phyloP scores from a whole-genome alignment of 768 basidiomycete genomes.

The Filobasidium floriforme region DNA sequence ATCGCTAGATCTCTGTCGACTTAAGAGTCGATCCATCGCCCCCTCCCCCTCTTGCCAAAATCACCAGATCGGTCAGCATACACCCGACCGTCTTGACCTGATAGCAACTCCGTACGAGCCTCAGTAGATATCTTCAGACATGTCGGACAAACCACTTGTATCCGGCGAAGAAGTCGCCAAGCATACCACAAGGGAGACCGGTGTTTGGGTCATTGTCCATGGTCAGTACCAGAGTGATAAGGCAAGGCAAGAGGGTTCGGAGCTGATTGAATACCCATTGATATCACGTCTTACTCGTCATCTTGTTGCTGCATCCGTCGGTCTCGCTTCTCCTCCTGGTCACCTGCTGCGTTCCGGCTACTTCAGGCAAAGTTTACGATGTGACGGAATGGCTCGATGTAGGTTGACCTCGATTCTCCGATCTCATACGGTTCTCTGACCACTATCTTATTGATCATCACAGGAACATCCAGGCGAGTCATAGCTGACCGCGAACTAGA shows the following conservation, averaged over 20 bases:
- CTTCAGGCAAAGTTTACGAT: constrained; percentile 42
- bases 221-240: constrained; percentile 22
- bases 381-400: constrained; percentile 45
- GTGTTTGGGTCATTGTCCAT: constrained; percentile 43
- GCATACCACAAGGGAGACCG: constrained; percentile 50
- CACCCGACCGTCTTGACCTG: too few relatives aligned
- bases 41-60: too few relatives aligned
- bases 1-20: too few relatives aligned
- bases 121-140: background rate
- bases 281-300: background rate
- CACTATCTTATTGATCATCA: background rate
- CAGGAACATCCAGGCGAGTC: constrained; percentile 41
- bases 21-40: too few relatives aligned
- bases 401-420: constrained; percentile 12
- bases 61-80: too few relatives aligned
- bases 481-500: background rate
- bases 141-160: constrained; percentile 23
- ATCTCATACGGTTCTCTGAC: background rate
- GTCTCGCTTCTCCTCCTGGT: background rate
- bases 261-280: background rate
- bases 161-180: constrained; percentile 45
- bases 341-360: background rate
- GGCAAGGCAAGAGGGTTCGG: background rate
- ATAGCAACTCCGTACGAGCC: background rate
- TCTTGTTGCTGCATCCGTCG: background rate